Base-by-base conservation (phyloP, 2,329 filamentous ascomycete genomes). In the Parastagonospora nodorum region DNA sequence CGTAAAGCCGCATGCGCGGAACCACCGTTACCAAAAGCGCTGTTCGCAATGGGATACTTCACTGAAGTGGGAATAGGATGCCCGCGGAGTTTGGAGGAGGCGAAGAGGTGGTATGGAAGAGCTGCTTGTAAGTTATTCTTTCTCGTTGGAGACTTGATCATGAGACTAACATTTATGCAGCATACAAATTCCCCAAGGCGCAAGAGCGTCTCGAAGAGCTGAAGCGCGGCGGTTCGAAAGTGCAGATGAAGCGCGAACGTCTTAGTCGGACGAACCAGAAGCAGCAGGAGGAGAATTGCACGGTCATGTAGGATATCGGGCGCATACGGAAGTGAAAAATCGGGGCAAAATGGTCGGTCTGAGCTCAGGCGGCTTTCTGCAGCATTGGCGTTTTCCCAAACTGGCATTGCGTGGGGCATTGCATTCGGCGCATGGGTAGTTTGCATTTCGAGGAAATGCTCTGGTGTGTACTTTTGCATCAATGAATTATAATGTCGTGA, bases 31-130 rank as follows among this genome's bases (percentile, higher is more conserved):
- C 87, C 91, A 7, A 99, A 97, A 79, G 94, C 94, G 0, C 90
- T 97, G 77, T 97, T 97, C 75, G 94, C 93, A 0, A 96, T 99
- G 89, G 94, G 94, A 0, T 97, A 97, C 75, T 97, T 96, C 69
- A 95, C 90, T 0, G 94, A 99, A 75, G 88, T 94, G 42, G 94
- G 94, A 10, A 97, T 99, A 63, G 94, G 94, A 28, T 87, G 90
- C 58, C 81, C 88, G 12, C 86, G 89, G 8, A 95, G 93, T 71
- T 67, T 97, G 63, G 94, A 99, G 66, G 94, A 97, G 76, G 94
- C 93, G 16, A 97, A 96, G 81, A 85, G 92, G 64, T 99, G 94
- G 94, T 99, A 99, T 77, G 97, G 92, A 84, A 84, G 93, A 73
- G 92, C 94, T 75, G 94, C 94, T 71, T 89, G 93, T 97, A 81